Base-by-base conservation (phyloP, 306 rosid species). In the Quercus parvula region DNA sequence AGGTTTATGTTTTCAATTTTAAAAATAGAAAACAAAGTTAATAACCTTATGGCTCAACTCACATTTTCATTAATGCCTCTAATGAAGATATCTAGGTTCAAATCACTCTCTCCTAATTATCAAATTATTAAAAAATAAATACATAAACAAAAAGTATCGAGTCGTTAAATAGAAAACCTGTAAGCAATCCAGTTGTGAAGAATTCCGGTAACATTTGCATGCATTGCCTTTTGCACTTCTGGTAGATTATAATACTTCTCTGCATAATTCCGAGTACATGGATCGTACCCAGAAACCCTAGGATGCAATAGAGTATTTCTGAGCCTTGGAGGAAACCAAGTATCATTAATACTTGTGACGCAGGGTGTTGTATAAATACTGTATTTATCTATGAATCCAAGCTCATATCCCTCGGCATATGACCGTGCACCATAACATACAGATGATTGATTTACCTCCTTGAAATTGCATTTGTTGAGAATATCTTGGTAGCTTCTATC, bases 131-230 rank as follows among this genome's bases (percentile, higher is more conserved):
- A 38, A 69, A 46, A 44, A 3, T 19, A n/a, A 31, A 25, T 12
- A 64, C 10, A 3, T 13, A 41, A 76, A 44, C 1, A 77, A 5
- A 20, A 5, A 35, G 1, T 28, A 12, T 19, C 5, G 1, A 19
- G 49, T 24, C 0, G 31, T 1, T 30, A 20, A 8, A 33, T 12
- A 52, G 63, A 35, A 33, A 24, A 92, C 98, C 98, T 93, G 94
- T 94, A 90, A 79, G 97, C 92, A 77, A 91, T 91, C 97, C 98
- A 91, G 49, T 84, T 91, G 81, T 91, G 90, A 69, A 92, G 90
- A 74, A 91, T 88, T 69, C 71, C 64, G 1, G 93, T 91, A 72
- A 83, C 66, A 84, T 93, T 93, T 66, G 97, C 96, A 86, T 93
- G 94, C 97, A 91, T 76, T 33, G 98, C 97, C 78, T 87, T 77